Evolutionary conservation across 192 early-diverging fungal species (phyloP).

Genomic region (Podila verticillata): DNA sequence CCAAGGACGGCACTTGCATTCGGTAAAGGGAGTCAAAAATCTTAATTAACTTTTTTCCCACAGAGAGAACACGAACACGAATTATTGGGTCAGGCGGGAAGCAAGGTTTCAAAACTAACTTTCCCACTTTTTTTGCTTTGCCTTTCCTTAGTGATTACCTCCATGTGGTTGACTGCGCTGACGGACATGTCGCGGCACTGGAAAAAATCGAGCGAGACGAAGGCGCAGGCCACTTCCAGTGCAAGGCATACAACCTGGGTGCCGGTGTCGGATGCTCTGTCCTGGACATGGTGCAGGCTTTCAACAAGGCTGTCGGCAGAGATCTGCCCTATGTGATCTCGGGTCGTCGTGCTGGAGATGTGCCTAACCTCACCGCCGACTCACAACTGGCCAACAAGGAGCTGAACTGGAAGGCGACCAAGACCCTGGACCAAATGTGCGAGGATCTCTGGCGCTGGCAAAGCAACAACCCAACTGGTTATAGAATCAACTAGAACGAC

Average conservation of each 20-base stretch:
- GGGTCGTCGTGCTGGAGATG: constrained; percentile 61
- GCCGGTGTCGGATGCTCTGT: constrained; percentile 92
- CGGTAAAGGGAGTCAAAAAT: constrained; percentile 16
- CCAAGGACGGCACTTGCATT: constrained; percentile 84
- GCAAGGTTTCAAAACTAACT: not conserved
- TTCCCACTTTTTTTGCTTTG: not conserved
- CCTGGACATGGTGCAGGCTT: constrained; percentile 88
- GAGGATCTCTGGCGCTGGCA: constrained; percentile 69
- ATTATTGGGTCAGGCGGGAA: too few relatives aligned
- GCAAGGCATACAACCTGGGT: constrained; percentile 90
- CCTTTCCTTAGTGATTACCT: constrained; percentile 83
- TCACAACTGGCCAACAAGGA: constrained; percentile 58
- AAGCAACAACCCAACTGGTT: constrained; percentile 59
- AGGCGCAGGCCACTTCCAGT: constrained; percentile 27
- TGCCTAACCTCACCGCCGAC: constrained; percentile 59
- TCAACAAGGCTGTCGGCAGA: constrained; percentile 80
- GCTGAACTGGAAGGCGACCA: constrained; percentile 58
- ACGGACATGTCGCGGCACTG: constrained; percentile 87
- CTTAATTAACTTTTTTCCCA: not conserved
- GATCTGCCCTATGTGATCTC: constrained; percentile 77
- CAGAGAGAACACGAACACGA: not conserved
- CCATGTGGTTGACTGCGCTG: constrained; percentile 92
- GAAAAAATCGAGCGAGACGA: constrained; percentile 74
- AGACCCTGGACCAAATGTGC: constrained; percentile 64
- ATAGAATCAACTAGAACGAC: constrained; percentile 2